These are phyloP conservation scores for Euphorbia lathyris DNA, from an alignment of 345 rosid species.

Conservation along the genomic window DNA sequence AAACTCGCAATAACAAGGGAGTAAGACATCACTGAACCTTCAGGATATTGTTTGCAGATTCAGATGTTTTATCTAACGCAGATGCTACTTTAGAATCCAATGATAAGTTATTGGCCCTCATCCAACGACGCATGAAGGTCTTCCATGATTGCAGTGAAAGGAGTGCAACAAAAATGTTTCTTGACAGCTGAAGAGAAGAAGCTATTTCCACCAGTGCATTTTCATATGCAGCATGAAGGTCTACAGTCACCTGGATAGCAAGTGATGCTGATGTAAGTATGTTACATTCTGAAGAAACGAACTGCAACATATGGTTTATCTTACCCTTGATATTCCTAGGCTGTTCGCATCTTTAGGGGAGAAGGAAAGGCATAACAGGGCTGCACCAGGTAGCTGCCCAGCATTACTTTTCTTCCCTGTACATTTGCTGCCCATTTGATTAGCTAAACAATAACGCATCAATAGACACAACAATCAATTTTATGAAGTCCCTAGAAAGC, in stretches of 20 bases:
- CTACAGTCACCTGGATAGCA: conserved; percentile 44
- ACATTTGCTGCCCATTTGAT: conserved; percentile 24
- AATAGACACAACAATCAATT: background rate
- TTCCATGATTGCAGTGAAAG: conserved; percentile 89
- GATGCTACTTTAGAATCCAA: conserved; percentile 44
- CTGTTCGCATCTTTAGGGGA: conserved; percentile 45
- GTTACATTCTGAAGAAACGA: conserved; percentile 16
- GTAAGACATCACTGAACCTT: conserved; percentile 47
- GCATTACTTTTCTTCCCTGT: conserved; percentile 53
- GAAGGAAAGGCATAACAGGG: conserved; percentile 64
- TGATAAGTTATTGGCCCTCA: conserved; percentile 51
- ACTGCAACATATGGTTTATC: conserved; percentile 21
- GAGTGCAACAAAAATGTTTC: conserved; percentile 74
- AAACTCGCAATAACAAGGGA: conserved; percentile 10
- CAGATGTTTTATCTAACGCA: conserved; percentile 53
- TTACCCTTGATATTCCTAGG: conserved; percentile 47
- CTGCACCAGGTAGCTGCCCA: conserved; percentile 78
- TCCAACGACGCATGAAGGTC: conserved; percentile 81
- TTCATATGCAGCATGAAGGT: conserved; percentile 55
- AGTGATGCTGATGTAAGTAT: conserved; percentile 22
- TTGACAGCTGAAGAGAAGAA: conserved; percentile 71
- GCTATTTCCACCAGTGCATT: conserved; percentile 62
- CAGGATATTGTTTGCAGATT: conserved; percentile 79
- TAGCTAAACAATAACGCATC: background rate
- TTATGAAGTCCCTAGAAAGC: background rate